Percentiles rank a stretch among this genome's conserved stretches.
phyloP scores from a whole-genome alignment of 352 stramenopile genomes.

The Globisporangium canariense region DNA sequence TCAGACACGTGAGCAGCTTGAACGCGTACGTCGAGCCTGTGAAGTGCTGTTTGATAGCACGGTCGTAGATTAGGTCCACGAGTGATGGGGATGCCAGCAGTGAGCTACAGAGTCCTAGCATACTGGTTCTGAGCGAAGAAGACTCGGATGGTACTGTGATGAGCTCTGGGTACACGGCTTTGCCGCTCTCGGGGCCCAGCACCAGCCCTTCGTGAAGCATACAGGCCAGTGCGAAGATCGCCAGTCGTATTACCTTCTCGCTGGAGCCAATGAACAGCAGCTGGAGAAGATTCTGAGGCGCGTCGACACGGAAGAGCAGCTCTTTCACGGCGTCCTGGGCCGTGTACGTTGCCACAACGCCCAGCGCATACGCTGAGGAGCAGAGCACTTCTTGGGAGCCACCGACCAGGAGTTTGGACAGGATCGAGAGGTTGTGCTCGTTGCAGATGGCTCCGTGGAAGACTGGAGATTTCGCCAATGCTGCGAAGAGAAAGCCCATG shows the following conservation, averaged over 20 bases:
- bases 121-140: slow-evolving; percentile 14
- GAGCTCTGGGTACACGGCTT: slow-evolving; percentile 11
- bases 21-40: slow-evolving; percentile 35
- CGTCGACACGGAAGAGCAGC: slow-evolving; percentile 47
- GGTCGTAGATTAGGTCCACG: slow-evolving; percentile 24
- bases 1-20: slow-evolving; percentile 35
- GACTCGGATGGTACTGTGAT: slow-evolving; percentile 7
- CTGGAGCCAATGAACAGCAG: slow-evolving; percentile 30
- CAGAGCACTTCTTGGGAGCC: slow-evolving; percentile 49
- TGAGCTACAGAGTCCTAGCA: slow-evolving; percentile 15
- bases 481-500: slow-evolving; percentile 58
- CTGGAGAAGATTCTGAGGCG: slow-evolving; percentile 42
- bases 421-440: slow-evolving; percentile 54
- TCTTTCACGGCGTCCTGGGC: slow-evolving; percentile 33
- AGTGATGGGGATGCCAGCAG: slow-evolving; percentile 18
- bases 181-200: slow-evolving; percentile 7
- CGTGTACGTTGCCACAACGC: slow-evolving; percentile 38
- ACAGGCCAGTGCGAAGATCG: slow-evolving; percentile 46
- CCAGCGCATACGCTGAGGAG: slow-evolving; percentile 48
- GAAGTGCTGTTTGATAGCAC: slow-evolving; percentile 17
- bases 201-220: slow-evolving; percentile 32
- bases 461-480: slow-evolving; percentile 40
- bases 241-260: slow-evolving; percentile 34
- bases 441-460: slow-evolving; percentile 49
- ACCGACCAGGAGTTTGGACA: slow-evolving; percentile 63